Base-by-base conservation (phyloP, 805 yeast species). In the Barnettozyma populi region DNA sequence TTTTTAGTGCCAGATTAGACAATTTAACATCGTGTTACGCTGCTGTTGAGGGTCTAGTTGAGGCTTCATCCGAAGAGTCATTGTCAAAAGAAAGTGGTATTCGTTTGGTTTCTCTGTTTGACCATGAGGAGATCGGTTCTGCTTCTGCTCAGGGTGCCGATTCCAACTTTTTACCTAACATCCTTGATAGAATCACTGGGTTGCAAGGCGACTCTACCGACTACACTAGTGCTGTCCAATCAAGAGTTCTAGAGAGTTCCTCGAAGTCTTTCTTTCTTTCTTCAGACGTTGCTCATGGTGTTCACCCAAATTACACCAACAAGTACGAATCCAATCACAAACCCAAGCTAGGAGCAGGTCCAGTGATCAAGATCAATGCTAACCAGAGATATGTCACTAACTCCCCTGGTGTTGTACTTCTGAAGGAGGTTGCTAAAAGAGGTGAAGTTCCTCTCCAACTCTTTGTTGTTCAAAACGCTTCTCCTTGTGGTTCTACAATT, bases 271-370 rank as follows among this genome's bases (percentile, higher is more conserved):
- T 94, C 66, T 76, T 92, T 56, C 66, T 94, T 40, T 90, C 97
- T 0, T 87, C 96, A 0, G 99, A 92, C 65, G 94, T 90, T 81
- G 96, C 98, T 1, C 99, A 92, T 63, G 98, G 96, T 29, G 85
- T 92, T 35, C 97, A 92, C 65, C 99, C 99, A 49, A 92, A 92
- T 66, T 92, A 92, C 65, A 69, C 78, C 5, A 76, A 75, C 45
- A 78, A 78, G 57, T 86, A 94, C 67, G 98, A 94, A 63, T 63
- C 78, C 20, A 71, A 76, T 51, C 95, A 92, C 65, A 78, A 79
- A 54, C 98, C 99, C 1, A 74, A 74, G 44, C 69, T 92, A 51
- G 95, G 95, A 60, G 73, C 73, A 32, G 99, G 99, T 7, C 97
- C 98, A 0, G 97, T 90, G 3, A 80, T 92, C 61, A 92, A 92